Base-by-base conservation (phyloP, 257 asterid genomes). In the Lantana camara region DNA sequence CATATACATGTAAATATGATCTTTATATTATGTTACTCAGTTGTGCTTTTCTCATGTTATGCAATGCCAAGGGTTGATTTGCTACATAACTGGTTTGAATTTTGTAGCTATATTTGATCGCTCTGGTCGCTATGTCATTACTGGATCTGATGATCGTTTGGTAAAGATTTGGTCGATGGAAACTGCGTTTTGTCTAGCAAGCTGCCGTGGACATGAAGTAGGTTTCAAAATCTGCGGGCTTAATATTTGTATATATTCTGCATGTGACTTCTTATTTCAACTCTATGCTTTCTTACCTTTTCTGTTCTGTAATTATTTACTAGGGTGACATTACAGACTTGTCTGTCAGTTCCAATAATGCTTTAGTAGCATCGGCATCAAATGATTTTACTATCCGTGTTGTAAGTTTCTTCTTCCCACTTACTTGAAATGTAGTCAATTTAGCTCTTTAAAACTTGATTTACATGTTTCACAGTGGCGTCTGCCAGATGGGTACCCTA, bases 161-260 rank as follows among this genome's bases (percentile, higher is more conserved):
- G 96, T 93, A 66, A 93, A 93, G 80, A 80, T 93, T 76, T 93
- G 97, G 99, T 90, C 96, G 12, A 84, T 93, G 99, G 99, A 90
- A 81, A 93, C 99, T 73, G 99, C 97, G 73, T 82, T 84, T 65
- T 90, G 99, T 83, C 87, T 93, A 24, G 86, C 95, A 68, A 87
- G 97, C 75, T 93, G 99, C 71, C 95, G 99, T 34, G 99, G 99
- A 56, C 99, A 93, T 70, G 99, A 87, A 77, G 99, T 90, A 75
- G 79, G 97, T 79, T 71, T 2, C 19, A 64, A 35, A 64, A 13
- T 47, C 32, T 29, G 40, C 27, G 63, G 61, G 60, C 59, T 57
- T 70, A 14, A 20, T 14, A 14, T 60, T 46, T 27, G 42, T 51
- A 54, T 55, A 54, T 40, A 30, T 51, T 66, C 34, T 51, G 35